A percentile compares a stretch with the other conserved stretches of the same genome.
Evolutionary conservation across 2,329 filamentous ascomycete genomes (phyloP).

Genomic region (Trichoderma sp.): DNA sequence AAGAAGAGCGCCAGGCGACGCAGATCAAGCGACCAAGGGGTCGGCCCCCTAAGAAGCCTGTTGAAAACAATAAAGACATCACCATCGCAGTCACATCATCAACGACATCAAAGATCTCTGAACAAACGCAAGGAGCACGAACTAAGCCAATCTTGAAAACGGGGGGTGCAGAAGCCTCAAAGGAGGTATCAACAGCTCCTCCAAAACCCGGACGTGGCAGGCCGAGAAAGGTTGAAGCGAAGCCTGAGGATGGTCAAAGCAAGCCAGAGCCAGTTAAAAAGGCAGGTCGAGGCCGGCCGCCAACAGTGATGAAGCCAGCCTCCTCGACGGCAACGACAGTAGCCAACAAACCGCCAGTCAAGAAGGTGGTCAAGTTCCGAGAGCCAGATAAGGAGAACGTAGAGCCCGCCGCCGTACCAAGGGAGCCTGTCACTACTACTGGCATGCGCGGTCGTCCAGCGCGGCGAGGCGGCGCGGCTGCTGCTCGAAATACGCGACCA

Average conservation of each 20-base stretch:
- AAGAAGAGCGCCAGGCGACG: slow-evolving; percentile 39
- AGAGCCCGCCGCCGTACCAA: slow-evolving; percentile 41
- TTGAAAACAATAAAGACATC: slow-evolving; percentile 24
- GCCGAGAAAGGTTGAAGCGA: slow-evolving; percentile 39
- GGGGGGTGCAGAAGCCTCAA: slow-evolving; percentile 27
- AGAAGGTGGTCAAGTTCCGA: slow-evolving; percentile 63
- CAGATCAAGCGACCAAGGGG: slow-evolving; percentile 41
- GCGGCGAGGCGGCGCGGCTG: slow-evolving; percentile 37
- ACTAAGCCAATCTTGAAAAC: slow-evolving; percentile 30
- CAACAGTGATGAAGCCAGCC: slow-evolving; percentile 33
- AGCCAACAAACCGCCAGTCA: slow-evolving; percentile 45
- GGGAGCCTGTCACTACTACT: slow-evolving; percentile 33
- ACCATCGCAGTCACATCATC: slow-evolving; percentile 23
- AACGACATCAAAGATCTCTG: background rate
- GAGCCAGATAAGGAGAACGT: slow-evolving; percentile 65
- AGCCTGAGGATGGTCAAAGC: slow-evolving; percentile 23
- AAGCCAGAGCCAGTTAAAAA: slow-evolving; percentile 34
- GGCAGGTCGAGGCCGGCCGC: slow-evolving; percentile 30
- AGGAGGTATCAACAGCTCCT: slow-evolving; percentile 28
- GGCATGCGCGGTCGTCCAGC: slow-evolving; percentile 45
- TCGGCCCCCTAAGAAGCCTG: slow-evolving; percentile 42
- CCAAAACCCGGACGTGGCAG: slow-evolving; percentile 43
- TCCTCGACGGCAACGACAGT: slow-evolving; percentile 30
- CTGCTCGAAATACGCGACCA: slow-evolving; percentile 37
- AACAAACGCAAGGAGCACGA: slow-evolving; percentile 31